These are phyloP conservation scores for Pichia sp. DNA, from an alignment of 1,139 yeast species.

Conservation along the genomic window DNA sequence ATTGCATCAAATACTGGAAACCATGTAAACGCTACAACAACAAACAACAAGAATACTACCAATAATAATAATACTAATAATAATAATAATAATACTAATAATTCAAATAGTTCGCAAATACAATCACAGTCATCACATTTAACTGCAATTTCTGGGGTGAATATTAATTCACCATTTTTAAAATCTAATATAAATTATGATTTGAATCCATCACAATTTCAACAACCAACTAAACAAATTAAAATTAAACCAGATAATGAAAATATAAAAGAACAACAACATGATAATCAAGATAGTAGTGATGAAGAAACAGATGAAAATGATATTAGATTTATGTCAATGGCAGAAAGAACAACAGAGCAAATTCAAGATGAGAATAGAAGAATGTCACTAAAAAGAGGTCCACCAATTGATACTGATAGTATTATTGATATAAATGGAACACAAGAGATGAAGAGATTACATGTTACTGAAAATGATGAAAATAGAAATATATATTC, in stretches of 20 bases:
- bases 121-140: slow-evolving; percentile 7
- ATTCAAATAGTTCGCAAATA: neutral
- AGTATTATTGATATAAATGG: slow-evolving; percentile 9
- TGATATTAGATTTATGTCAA: slow-evolving; percentile 9
- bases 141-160: slow-evolving; percentile 11
- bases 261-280: neutral
- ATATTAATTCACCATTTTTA: slow-evolving; percentile 16
- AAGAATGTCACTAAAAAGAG: slow-evolving; percentile 50
- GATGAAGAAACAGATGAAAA: slow-evolving; percentile 6
- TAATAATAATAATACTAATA: too few relatives aligned
- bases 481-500: neutral
- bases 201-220: neutral
- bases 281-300: neutral
- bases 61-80: too few relatives aligned
- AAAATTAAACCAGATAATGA: slow-evolving; percentile 1
- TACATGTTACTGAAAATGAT: slow-evolving; percentile 27
- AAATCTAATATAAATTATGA: slow-evolving; percentile 6
- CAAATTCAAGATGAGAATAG: slow-evolving; percentile 30
- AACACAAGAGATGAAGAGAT: slow-evolving; percentile 27
- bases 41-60: neutral
- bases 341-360: slow-evolving; percentile 17
- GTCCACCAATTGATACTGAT: slow-evolving; percentile 43
- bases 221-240: slow-evolving; percentile 3
- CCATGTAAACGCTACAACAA: slow-evolving; percentile 1
- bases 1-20: slow-evolving; percentile 1